Evolutionary conservation across 2,329 filamentous ascomycete species (phyloP), one percentile per base, ranked within the genome.

Genomic region (Chaetomiaceae sp.): DNA sequence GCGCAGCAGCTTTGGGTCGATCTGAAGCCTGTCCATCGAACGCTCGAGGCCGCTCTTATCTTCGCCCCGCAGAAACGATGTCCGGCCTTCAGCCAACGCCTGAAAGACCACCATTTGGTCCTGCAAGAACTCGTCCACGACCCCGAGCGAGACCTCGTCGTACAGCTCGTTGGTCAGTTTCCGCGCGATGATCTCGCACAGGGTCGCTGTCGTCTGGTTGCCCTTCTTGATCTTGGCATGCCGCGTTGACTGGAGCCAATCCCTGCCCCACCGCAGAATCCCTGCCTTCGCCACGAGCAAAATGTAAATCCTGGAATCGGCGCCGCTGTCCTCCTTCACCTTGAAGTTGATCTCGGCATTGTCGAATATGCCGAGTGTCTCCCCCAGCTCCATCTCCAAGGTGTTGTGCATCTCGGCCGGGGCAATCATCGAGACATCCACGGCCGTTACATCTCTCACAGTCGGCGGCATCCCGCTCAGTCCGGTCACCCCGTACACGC

Each of bases 71-170:
- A 65, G 67, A 47, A 78, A 73, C 3, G 66, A 71, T 10, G 77
- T 77, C 41, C 59, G 65, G 0, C 75, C 78, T 11, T 72, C 66
- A 1, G 76, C 73, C 9, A 83, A 63, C 4, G 75, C 74, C 60
- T 83, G 79, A 55, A 81, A 80, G 15, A 78, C 65, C 3, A 82
- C 64, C 19, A 83, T 56, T 59, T 83, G 79, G 59, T 83, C 80
- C 61, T 82, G 77, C 12, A 83, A 65, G 56, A 74, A 70, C 53
- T 75, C 68, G 51, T 83, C 79, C 6, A 78, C 72, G 2, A 71
- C 65, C 0, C 75, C 71, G 1, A 64, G 55, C 7, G 58, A 57
- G 1, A 75, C 61, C 53, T 79, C 75, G 2, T 64, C 59, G 44
- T 66, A 65, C 17, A 81, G 62, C 3, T 68, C 65, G 38, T 60